These are phyloP conservation scores for Fraxinus nigra DNA, from an alignment of 305 asterid species.

Conservation along the genomic window DNA sequence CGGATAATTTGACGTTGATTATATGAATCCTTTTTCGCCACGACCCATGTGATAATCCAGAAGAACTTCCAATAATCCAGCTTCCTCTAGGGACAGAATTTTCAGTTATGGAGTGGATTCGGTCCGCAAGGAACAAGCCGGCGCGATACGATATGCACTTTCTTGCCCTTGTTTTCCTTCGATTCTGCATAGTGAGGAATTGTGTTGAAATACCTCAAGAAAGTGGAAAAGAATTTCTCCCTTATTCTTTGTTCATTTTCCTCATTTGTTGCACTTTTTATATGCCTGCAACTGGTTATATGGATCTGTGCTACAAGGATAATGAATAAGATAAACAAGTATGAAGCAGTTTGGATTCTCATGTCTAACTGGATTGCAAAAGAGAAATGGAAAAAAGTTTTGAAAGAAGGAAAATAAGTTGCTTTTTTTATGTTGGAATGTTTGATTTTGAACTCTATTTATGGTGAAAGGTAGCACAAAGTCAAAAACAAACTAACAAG, in stretches of 20 bases:
- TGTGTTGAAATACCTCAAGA: constrained; percentile 37
- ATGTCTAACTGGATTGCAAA: constrained; percentile 10
- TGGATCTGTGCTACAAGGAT: constrained; percentile 24
- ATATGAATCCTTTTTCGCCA: not conserved
- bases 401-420: not conserved
- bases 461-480: constrained; percentile 18
- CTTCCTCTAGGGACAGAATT: not conserved
- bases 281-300: constrained; percentile 30
- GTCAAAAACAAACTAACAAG: constrained; percentile 5
- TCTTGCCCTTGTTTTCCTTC: constrained; percentile 23
- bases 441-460: not conserved
- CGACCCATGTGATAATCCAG: not conserved
- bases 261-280: constrained; percentile 20
- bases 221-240: constrained; percentile 41
- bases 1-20: not conserved
- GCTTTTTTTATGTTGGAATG: not conserved
- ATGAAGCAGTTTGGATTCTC: constrained; percentile 21
- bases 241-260: constrained; percentile 29
- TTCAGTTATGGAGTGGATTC: constrained; percentile 68
- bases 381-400: not conserved
- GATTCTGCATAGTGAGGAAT: constrained; percentile 34
- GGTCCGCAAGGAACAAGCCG: constrained; percentile 65
- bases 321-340: constrained; percentile 28
- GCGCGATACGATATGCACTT: constrained; percentile 45
- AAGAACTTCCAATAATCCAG: not conserved